Base-by-base conservation (phyloP, 345 rosid genomes). In the Xanthoceras sorbifolium region DNA sequence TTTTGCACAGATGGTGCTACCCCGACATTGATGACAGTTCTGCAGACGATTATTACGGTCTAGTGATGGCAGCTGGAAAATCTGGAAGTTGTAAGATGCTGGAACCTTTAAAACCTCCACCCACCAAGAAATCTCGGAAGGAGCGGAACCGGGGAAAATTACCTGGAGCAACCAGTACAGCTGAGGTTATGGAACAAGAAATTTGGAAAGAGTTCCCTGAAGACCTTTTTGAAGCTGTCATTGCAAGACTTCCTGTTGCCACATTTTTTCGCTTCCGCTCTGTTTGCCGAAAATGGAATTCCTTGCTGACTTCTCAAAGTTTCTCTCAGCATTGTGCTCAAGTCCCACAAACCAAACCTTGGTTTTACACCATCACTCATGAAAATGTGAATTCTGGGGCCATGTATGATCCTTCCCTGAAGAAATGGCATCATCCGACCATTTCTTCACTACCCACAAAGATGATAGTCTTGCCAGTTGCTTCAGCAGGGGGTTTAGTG, bases 181-280 rank as follows among this genome's bases (percentile, higher is more conserved):
- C 69, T 59, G 98, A 89, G 82, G 79, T 80, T 71, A 89, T 96
- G 98, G 97, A 89, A 32, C 88, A 83, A 83, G 84, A 90, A 64
- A 89, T 96, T 67, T 96, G 99, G 99, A 90, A 88, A 85, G 95
- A 91, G 38, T 96, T 96, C 80, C 99, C 99, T 0, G 95, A 89
- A 81, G 99, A 96, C 83, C 99, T 96, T 74, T 91, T 88, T 11
- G 98, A 96, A 83, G 93, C 90, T 72, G 89, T 96, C 78, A 85
- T 96, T 81, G 94, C 98, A 23, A 93, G 99, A 68, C 93, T 96
- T 76, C 99, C 99, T 6, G 73, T 92, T 29, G 87, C 93, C 18
- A 84, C 94, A 3, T 86, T 96, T 84, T 96, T 93, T 79, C 97
- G 92, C 80, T 92, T 92, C 77, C 98, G 99, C 26, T 74, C 92